Evolutionary conservation across 2,329 filamentous ascomycete genomes (phyloP).

Genomic region (Exophiala bonariae): DNA sequence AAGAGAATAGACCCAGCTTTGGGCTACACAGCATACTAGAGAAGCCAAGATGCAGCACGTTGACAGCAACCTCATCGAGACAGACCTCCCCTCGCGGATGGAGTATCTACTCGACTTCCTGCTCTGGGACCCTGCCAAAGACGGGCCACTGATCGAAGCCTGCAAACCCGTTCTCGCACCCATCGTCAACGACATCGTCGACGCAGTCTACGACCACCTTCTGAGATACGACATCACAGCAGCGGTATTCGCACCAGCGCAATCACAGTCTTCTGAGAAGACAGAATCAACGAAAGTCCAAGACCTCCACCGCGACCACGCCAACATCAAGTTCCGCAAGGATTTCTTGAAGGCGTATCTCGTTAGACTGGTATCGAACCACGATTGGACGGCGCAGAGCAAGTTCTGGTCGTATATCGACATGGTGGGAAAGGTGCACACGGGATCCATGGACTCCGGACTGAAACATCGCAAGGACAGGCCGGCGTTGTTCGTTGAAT

Average conservation of each 20-base stretch:
- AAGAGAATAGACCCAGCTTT: no score
- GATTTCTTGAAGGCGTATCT: constrained; percentile 33
- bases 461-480: constrained; percentile 30
- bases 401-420: constrained; percentile 33
- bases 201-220: constrained; percentile 32
- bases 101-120: constrained; percentile 31
- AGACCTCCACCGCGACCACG: constrained; percentile 28
- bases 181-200: constrained; percentile 29
- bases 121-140: constrained; percentile 28
- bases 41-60: constrained; percentile 22
- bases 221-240: constrained; percentile 34
- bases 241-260: constrained; percentile 30
- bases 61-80: constrained; percentile 10
- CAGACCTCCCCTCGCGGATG: constrained; percentile 24
- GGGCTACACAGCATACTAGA: no score
- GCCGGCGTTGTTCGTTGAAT: constrained; percentile 31
- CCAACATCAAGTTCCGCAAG: constrained; percentile 32
- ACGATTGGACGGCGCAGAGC: constrained; percentile 32
- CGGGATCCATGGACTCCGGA: constrained; percentile 27
- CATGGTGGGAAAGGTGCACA: constrained; percentile 33
- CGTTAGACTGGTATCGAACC: constrained; percentile 30
- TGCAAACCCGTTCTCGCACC: constrained; percentile 29
- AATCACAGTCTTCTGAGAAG: no score
- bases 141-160: constrained; percentile 28
- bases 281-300: constrained; percentile 9